Evolutionary conservation across 78 protist species (phyloP).

Genomic region (slime mould (Dictyostelium discoideum)): DNA sequence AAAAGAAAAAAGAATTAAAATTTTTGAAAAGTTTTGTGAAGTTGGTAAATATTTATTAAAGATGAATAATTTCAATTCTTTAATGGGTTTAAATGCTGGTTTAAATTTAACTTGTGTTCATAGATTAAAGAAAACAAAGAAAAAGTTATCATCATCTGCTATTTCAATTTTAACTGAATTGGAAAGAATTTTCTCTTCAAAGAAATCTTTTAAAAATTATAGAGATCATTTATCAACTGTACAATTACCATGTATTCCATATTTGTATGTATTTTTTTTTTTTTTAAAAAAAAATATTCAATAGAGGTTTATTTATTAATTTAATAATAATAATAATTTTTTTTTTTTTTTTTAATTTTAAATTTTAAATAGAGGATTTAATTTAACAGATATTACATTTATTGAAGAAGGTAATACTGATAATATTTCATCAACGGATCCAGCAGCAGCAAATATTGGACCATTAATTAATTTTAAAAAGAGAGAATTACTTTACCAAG

Average conservation of each 20-base stretch:
- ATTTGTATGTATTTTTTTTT: slow-evolving; percentile 23
- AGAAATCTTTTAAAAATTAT: slow-evolving; percentile 79
- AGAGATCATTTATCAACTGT: slow-evolving; percentile 49
- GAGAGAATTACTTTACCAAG: slow-evolving; percentile 69
- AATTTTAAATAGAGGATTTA: slow-evolving; percentile 32
- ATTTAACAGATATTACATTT: slow-evolving; percentile 79
- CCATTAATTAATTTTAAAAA: slow-evolving; percentile 80
- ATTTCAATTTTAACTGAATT: slow-evolving; percentile 14
- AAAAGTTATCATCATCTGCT: slow-evolving; percentile 58
- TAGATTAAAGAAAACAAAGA: slow-evolving; percentile 73
- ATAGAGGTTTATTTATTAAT: not conserved
- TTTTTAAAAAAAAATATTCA: not conserved
- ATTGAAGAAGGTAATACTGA: slow-evolving; percentile 82
- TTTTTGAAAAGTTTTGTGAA: slow-evolving; percentile 69
- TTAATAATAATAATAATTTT: not conserved
- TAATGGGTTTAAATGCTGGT: slow-evolving; percentile 82
- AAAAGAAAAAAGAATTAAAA: slow-evolving; percentile 63
- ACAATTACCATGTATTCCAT: slow-evolving; percentile 61
- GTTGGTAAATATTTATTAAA: slow-evolving; percentile 45
- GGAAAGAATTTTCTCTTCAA: slow-evolving; percentile 65
- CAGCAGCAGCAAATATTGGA: not conserved
- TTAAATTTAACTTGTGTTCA: slow-evolving; percentile 70
- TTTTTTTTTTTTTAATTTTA: not conserved
- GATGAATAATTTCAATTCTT: slow-evolving; percentile 74
- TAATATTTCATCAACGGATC: not conserved